A percentile compares a stretch with the other conserved stretches of the same genome.
Evolutionary conservation across 1,139 yeast species (phyloP).

Genomic region (Geotrichum candidum): DNA sequence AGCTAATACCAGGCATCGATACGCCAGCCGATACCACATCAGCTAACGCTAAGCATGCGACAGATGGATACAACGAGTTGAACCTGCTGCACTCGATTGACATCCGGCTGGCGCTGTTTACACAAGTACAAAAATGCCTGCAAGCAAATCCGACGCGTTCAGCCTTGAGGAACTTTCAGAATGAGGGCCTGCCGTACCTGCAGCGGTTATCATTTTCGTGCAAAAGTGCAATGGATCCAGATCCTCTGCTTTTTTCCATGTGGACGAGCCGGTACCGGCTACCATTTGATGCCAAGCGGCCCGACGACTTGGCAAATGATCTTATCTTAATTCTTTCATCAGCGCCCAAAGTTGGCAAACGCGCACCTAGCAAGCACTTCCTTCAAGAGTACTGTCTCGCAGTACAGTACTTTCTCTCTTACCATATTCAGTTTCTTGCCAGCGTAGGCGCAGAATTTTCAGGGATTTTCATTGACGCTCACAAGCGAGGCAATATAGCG

Average conservation of each 20-base stretch:
- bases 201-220: not conserved
- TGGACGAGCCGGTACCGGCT: not conserved
- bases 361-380: not conserved
- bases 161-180: not conserved
- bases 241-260: not conserved
- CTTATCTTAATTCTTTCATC: not conserved
- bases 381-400: slow-evolving; percentile 3
- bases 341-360: not conserved
- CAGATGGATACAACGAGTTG: not conserved
- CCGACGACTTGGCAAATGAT: not conserved
- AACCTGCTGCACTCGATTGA: not conserved
- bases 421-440: not conserved
- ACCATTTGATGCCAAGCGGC: not conserved
- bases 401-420: not conserved
- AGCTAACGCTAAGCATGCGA: not conserved
- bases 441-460: not conserved
- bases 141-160: not conserved
- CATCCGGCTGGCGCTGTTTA: not conserved
- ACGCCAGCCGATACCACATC: not conserved
- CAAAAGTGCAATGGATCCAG: not conserved
- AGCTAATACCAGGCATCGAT: not conserved
- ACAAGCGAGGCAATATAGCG: not conserved
- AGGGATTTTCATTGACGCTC: not conserved
- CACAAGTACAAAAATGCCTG: not conserved
- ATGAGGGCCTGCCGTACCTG: not conserved